Evolutionary conservation across 2,329 filamentous ascomycete species (phyloP).

Genomic region (Penicillium freii): DNA sequence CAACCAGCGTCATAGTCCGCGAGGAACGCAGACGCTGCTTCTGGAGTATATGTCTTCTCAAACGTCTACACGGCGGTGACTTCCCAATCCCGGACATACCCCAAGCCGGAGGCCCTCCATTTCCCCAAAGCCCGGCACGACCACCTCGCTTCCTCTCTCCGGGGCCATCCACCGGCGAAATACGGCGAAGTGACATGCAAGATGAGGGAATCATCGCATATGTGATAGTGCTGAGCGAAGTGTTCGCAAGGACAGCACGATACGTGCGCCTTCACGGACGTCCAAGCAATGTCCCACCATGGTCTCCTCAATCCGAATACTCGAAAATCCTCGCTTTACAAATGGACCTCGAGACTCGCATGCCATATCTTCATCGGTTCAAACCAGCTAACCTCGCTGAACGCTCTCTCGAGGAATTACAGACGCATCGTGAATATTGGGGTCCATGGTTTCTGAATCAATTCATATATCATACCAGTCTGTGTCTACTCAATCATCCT

Average conservation of each 20-base stretch:
- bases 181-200: slow-evolving; percentile 29
- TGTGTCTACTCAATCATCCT: slow-evolving; percentile 55
- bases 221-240: slow-evolving; percentile 47
- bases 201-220: slow-evolving; percentile 49
- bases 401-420: slow-evolving; percentile 42
- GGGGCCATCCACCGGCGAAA: slow-evolving; percentile 18
- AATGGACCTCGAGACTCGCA: slow-evolving; percentile 53
- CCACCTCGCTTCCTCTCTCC: slow-evolving; percentile 27
- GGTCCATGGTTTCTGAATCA: slow-evolving; percentile 54
- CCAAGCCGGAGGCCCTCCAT: slow-evolving; percentile 37
- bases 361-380: slow-evolving; percentile 53
- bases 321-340: slow-evolving; percentile 51
- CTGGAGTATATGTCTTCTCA: slow-evolving; percentile 46
- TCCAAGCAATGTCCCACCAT: slow-evolving; percentile 45
- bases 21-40: slow-evolving; percentile 43
- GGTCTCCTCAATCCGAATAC: slow-evolving; percentile 54
- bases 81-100: slow-evolving; percentile 42
- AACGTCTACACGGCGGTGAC: slow-evolving; percentile 45
- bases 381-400: slow-evolving; percentile 50
- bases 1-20: slow-evolving; percentile 19
- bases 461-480: slow-evolving; percentile 53
- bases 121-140: slow-evolving; percentile 38
- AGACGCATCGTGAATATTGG: slow-evolving; percentile 52
- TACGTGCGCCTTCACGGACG: slow-evolving; percentile 50
- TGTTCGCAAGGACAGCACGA: slow-evolving; percentile 49